Conservation (phyloP, 192 early-diverging fungal species). For the Coemansia sp. region DNA sequence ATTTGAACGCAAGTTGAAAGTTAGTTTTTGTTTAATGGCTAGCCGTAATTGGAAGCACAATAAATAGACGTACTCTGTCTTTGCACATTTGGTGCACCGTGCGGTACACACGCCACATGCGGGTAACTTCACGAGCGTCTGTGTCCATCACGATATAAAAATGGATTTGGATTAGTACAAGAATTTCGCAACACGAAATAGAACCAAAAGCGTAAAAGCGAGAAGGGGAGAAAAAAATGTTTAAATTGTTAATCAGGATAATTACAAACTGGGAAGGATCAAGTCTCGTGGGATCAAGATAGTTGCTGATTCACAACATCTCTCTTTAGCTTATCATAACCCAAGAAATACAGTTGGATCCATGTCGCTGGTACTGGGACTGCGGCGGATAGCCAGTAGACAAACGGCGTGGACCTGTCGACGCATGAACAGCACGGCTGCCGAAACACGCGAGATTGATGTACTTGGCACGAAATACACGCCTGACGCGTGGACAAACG, state of each 20-base stretch:
- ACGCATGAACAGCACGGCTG: slow-evolving; percentile 11
- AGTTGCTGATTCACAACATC: too few species aligned
- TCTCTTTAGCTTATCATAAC: background rate
- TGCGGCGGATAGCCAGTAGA: background rate
- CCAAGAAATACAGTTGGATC: background rate
- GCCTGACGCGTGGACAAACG: slow-evolving; percentile 74
- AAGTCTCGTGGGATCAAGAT: background rate
- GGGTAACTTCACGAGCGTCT: slow-evolving; percentile 60
- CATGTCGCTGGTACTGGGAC: slow-evolving; percentile 1
- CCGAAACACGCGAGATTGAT: background rate
- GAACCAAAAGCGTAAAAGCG: background rate
- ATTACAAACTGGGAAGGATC: background rate
- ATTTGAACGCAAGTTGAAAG: background rate
- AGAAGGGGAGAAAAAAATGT: background rate
- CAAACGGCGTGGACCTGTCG: background rate
- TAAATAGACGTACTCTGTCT: slow-evolving; percentile 60
- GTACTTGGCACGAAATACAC: slow-evolving; percentile 31
- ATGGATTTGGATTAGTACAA: background rate
- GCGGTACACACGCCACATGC: slow-evolving; percentile 79
- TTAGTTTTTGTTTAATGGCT: background rate
- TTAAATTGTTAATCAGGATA: background rate
- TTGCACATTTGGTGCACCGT: slow-evolving; percentile 88
- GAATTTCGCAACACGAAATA: slow-evolving; percentile 3
- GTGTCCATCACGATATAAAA: slow-evolving; percentile 21
- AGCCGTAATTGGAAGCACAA: background rate